Conservation (phyloP, 768 basidiomycete species). For the Tulasnella sp. region DNA sequence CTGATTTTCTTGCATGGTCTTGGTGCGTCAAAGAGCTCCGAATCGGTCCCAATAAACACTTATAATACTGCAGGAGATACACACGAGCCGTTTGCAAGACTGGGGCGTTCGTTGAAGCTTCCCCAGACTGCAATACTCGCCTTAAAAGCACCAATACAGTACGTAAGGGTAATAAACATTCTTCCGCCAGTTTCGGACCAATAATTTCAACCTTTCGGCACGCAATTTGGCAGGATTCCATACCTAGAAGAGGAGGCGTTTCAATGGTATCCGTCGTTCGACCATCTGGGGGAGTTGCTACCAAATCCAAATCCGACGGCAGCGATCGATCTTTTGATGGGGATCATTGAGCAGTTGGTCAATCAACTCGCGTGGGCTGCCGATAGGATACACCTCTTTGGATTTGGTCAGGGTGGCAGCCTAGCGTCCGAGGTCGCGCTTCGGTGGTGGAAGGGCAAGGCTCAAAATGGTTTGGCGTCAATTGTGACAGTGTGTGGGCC, state of each 20-base stretch:
- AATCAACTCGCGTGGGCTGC: constrained; percentile 52
- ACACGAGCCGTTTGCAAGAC: constrained; percentile 57
- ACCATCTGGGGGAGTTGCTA: constrained; percentile 61
- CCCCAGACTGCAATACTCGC: constrained; percentile 83
- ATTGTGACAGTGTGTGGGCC: constrained; percentile 60
- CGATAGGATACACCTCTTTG: constrained; percentile 68
- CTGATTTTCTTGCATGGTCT: constrained; percentile 76
- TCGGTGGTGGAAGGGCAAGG: constrained; percentile 36
- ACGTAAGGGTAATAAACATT: neutral
- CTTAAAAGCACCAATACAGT: constrained; percentile 68
- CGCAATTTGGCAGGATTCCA: constrained; percentile 43
- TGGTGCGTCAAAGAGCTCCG: constrained; percentile 36
- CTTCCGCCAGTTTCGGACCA: neutral
- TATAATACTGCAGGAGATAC: constrained; percentile 53
- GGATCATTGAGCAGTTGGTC: constrained; percentile 44
- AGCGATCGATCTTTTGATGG: constrained; percentile 44
- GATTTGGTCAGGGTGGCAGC: constrained; percentile 78
- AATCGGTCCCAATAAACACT: neutral
- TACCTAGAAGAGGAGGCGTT: constrained; percentile 55
- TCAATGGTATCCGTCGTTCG: constrained; percentile 81
- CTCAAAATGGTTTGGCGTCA: constrained; percentile 39
- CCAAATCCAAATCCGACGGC: constrained; percentile 58
- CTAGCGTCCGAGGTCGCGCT: constrained; percentile 59
- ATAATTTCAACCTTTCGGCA: neutral
- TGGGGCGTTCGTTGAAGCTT: constrained; percentile 62